These are phyloP conservation scores for Cardamine occulta DNA, from an alignment of 345 rosid genomes.

Conservation along the genomic window DNA sequence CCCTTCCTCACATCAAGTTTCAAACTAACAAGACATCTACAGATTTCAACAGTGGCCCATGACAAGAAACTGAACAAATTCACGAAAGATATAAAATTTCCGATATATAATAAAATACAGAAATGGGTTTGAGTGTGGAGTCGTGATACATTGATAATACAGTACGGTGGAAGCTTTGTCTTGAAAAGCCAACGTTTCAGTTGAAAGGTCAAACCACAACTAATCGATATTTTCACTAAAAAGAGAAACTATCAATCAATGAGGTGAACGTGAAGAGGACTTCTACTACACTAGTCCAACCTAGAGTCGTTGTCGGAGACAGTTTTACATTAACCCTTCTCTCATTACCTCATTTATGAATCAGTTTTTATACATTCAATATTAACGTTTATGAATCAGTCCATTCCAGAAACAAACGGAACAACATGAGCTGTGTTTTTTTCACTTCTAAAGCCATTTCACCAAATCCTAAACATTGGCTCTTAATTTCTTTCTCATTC, in stretches of 20 bases:
- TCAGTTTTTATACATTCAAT: background rate
- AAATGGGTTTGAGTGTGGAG: background rate
- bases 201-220: slow-evolving; percentile 32
- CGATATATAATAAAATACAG: background rate
- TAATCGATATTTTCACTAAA: slow-evolving; percentile 25
- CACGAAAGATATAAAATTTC: background rate
- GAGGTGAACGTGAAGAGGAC: slow-evolving; percentile 44
- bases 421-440: slow-evolving; percentile 29
- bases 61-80: background rate
- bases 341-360: slow-evolving; percentile 6
- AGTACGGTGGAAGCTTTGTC: slow-evolving; percentile 23
- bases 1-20: background rate
- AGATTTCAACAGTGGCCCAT: background rate
- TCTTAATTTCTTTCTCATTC: background rate
- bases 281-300: slow-evolving; percentile 11
- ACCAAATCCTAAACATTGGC: background rate
- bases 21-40: background rate
- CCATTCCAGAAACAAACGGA: slow-evolving; percentile 27
- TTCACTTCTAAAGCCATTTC: background rate
- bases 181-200: slow-evolving; percentile 14
- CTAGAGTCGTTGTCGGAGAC: slow-evolving; percentile 35
- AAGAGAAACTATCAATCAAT: slow-evolving; percentile 36
- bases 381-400: slow-evolving; percentile 23
- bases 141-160: slow-evolving; percentile 1
- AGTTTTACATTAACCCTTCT: slow-evolving; percentile 40